Conservation (phyloP, 2,329 filamentous ascomycete genomes). For the Pyrenochaeta sp. region DNA sequence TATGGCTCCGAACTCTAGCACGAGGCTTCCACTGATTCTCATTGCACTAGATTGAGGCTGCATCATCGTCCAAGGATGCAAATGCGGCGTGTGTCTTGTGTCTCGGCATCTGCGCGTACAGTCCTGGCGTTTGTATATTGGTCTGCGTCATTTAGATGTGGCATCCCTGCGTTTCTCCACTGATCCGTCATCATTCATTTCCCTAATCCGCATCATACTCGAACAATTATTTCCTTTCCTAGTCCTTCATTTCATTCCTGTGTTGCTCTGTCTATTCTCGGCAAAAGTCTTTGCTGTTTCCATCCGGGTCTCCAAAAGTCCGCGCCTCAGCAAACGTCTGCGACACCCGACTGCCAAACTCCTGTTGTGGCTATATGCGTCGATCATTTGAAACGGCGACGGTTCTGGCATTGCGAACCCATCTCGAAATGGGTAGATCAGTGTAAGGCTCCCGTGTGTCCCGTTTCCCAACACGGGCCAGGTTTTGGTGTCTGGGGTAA, state of each 20-base stretch:
- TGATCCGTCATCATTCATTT: constrained; percentile 5
- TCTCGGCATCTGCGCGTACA: neutral
- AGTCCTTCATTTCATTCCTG: constrained; percentile 1
- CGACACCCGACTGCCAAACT: constrained; percentile 13
- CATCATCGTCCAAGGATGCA: neutral
- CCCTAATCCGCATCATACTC: neutral
- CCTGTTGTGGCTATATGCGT: constrained; percentile 18
- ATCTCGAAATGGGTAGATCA: constrained; percentile 11
- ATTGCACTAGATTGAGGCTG: neutral
- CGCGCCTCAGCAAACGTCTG: constrained; percentile 16
- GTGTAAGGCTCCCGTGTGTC: neutral
- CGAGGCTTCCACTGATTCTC: too few species aligned
- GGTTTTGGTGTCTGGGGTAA: constrained; percentile 22
- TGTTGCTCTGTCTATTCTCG: too few species aligned
- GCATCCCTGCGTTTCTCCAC: constrained; percentile 8
- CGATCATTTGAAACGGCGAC: constrained; percentile 19
- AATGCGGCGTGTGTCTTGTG: neutral
- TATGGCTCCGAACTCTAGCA: too few species aligned
- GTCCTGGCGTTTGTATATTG: constrained; percentile 5
- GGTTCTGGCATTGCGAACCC: constrained; percentile 4
- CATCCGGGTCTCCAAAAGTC: neutral
- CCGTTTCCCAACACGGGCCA: constrained; percentile 1
- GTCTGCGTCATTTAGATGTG: constrained; percentile 11
- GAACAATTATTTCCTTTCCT: neutral
- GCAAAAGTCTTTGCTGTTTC: neutral